Percentiles rank a stretch among this genome's conserved stretches.
These are phyloP conservation scores for Colletotrichum navitas DNA, from an alignment of 2,329 filamentous ascomycete genomes.

Conservation along the genomic window DNA sequence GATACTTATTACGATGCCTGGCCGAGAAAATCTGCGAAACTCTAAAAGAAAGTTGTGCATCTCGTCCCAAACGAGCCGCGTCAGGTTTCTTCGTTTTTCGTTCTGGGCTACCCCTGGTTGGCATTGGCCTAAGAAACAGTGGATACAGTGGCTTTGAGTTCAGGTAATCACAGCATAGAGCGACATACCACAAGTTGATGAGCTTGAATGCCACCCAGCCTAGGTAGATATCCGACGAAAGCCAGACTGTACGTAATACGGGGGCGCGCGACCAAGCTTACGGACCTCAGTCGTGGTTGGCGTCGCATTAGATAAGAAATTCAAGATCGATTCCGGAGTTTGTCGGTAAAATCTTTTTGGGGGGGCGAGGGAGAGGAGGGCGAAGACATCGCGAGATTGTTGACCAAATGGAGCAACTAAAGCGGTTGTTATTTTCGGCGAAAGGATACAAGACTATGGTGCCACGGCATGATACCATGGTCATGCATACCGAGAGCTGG, in stretches of 20 bases:
- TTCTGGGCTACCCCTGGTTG: conserved; percentile 17
- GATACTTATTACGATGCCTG: no score
- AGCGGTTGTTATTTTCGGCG: no score
- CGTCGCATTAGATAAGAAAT: background rate
- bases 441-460: no score
- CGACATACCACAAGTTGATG: no score
- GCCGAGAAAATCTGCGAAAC: background rate
- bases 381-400: background rate
- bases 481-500: no score
- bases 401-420: no score
- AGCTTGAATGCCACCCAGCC: background rate
- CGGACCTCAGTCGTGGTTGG: background rate
- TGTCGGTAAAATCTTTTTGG: background rate
- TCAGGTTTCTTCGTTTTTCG: background rate
- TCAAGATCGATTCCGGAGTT: background rate
- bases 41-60: conserved; percentile 8
- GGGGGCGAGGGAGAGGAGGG: no score
- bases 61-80: background rate
- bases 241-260: background rate
- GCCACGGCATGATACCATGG: background rate
- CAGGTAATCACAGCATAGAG: conserved; percentile 17
- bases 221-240: background rate
- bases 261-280: background rate
- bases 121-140: conserved; percentile 12
- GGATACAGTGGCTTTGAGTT: conserved; percentile 4